Evolutionary conservation across 2,329 filamentous ascomycete genomes (phyloP).

Genomic region (Zasmidium angulare): DNA sequence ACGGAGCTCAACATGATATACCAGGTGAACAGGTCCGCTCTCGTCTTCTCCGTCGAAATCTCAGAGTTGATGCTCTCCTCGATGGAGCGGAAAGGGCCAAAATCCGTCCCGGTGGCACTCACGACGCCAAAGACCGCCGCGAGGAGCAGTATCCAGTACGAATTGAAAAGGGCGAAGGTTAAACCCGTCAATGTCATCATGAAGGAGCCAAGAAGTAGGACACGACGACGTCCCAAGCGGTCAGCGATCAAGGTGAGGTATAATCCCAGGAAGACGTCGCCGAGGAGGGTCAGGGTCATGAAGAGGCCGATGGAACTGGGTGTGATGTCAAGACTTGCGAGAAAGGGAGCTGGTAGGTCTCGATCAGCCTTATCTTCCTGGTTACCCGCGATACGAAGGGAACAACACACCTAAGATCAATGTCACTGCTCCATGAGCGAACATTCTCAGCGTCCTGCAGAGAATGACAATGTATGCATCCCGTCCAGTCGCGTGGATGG

Average conservation of each 20-base stretch:
- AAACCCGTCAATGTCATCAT: slow-evolving; percentile 18
- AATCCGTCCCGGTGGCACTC: slow-evolving; percentile 54
- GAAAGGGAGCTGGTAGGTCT: slow-evolving; percentile 15
- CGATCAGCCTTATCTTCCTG: too few relatives aligned
- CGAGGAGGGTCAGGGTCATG: slow-evolving; percentile 1
- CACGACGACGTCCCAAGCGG: slow-evolving; percentile 15
- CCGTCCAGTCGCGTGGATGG: slow-evolving; percentile 15
- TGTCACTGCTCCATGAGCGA: slow-evolving; percentile 16
- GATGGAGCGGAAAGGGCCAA: slow-evolving; percentile 64
- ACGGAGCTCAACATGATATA: slow-evolving; percentile 57
- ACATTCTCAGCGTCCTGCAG: slow-evolving; percentile 35
- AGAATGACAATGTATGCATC: slow-evolving; percentile 55
- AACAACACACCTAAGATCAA: slow-evolving; percentile 17
- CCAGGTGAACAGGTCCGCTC: slow-evolving; percentile 63
- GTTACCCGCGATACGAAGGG: too few relatives aligned
- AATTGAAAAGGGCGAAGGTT: slow-evolving; percentile 14
- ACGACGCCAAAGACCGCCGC: slow-evolving; percentile 21
- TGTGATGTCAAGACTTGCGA: slow-evolving; percentile 14
- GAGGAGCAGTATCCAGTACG: slow-evolving; percentile 19
- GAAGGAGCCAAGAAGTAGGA: slow-evolving; percentile 16
- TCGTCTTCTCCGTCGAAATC: slow-evolving; percentile 52
- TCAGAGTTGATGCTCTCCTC: slow-evolving; percentile 63
- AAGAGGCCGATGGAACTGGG: slow-evolving; percentile 21
- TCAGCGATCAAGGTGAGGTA: slow-evolving; percentile 22
- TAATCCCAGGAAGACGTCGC: slow-evolving; percentile 21